Base-by-base conservation (phyloP, 768 basidiomycete genomes). In the Tylopilus subfusipes region DNA sequence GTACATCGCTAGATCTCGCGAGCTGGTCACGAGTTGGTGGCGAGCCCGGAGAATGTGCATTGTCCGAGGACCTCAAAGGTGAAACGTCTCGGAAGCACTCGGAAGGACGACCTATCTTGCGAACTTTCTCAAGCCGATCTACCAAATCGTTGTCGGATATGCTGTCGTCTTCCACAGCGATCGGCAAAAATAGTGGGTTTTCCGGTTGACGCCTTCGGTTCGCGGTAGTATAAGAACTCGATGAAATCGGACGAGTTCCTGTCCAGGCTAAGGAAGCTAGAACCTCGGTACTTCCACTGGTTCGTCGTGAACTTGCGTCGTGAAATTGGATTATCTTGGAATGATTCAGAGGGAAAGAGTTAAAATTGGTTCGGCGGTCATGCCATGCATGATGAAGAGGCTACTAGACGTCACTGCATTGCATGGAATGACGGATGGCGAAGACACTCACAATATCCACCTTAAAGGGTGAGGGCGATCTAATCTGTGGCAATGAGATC, bases 121-220 rank as follows among this genome's bases (percentile, higher is more conserved):
- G 68, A 58, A 81, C 75, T 21, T 66, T 65, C 61, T 83, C 81
- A 24, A 83, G 70, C 44, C 72, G 72, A 45, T 76, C 68, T 7
- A 82, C 73, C 12, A 83, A 68, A 33, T 70, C 74, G 58, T 81
- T 80, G 61, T 83, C 80, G 3, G 79, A 73, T 46, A 81, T 70
- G 18, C 67, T 75, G 25, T 80, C 75, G 45, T 81, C 77, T 25
- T 74, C 79, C 55, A 82, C 75, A 16, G 77, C 79, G 63, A 75
- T 77, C 2, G 77, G 77, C 44, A 82, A 25, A 42, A 33, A 53
- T 19, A 29, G 14, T n/a, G 48, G 13, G 19, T 39, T 52, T 45
- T 46, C 31, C 0, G 13, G 10, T 13, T 25, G 54, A 45, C 12
- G 3, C 25, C 8, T 43, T 38, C 21, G 24, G 11, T 56, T 16